Conservation (phyloP, 164 flowering plant species). For the Piper betle region DNA sequence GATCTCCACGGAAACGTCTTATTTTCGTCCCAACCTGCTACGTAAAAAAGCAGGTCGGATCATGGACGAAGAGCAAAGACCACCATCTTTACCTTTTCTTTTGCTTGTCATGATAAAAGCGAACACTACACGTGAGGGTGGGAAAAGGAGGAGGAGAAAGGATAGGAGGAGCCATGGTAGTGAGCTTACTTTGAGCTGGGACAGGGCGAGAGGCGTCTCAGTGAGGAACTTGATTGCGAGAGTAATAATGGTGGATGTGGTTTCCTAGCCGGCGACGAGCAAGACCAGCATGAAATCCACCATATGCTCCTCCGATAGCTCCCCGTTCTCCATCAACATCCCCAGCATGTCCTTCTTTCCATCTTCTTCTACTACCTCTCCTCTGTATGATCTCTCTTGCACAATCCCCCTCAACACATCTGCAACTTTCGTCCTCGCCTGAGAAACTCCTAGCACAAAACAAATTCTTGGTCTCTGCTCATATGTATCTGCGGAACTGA, state of each 20-base stretch:
- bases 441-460: background rate
- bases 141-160: background rate
- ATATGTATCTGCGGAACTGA: too few relatives aligned
- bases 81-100: too few relatives aligned
- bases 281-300: slow-evolving; percentile 83
- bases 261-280: slow-evolving; percentile 88
- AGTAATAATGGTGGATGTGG: slow-evolving; percentile 94
- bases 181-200: slow-evolving; percentile 56
- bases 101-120: background rate
- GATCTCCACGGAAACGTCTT: background rate
- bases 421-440: slow-evolving; percentile 86
- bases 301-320: slow-evolving; percentile 71
- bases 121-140: background rate
- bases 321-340: slow-evolving; percentile 46
- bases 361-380: slow-evolving; percentile 11
- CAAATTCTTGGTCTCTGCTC: background rate
- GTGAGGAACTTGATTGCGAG: slow-evolving; percentile 86
- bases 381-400: slow-evolving; percentile 25
- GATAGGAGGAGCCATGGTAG: too few relatives aligned
- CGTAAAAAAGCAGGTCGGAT: too few relatives aligned
- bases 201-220: slow-evolving; percentile 70
- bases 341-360: slow-evolving; percentile 74
- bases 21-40: too few relatives aligned
- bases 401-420: slow-evolving; percentile 55
- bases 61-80: too few relatives aligned